Conservation (phyloP, 1,284 basidiomycete species). For the Grifola frondosa region DNA sequence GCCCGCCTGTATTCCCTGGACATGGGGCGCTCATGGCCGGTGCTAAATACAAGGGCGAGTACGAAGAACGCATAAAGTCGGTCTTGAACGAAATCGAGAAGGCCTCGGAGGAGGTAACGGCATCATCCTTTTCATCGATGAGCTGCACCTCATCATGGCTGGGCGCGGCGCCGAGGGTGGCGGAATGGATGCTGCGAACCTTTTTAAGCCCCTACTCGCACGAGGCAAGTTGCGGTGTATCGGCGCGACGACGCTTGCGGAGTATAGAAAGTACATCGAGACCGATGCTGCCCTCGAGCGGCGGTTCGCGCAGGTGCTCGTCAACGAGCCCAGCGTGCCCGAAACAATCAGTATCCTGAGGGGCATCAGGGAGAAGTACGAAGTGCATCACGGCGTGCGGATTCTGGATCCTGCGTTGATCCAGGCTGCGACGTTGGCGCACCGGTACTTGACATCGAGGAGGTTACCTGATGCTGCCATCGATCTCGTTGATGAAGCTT, state of each 20-base stretch:
- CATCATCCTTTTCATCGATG: slow-evolving; percentile 95
- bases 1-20: slow-evolving; percentile 86
- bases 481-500: slow-evolving; percentile 92
- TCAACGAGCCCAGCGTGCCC: slow-evolving; percentile 89
- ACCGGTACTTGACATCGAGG: slow-evolving; percentile 89
- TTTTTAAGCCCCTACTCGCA: slow-evolving; percentile 88
- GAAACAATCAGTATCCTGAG: slow-evolving; percentile 95
- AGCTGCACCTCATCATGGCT: slow-evolving; percentile 91
- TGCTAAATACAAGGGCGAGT: slow-evolving; percentile 96
- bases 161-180: slow-evolving; percentile 74
- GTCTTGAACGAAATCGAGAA: slow-evolving; percentile 95
- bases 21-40: slow-evolving; percentile 97
- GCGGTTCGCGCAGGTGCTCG: slow-evolving; percentile 91
- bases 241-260: slow-evolving; percentile 91
- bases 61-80: slow-evolving; percentile 94
- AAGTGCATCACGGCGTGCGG: slow-evolving; percentile 87
- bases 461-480: slow-evolving; percentile 90
- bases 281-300: slow-evolving; percentile 94
- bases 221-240: slow-evolving; percentile 90
- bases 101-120: slow-evolving; percentile 76
- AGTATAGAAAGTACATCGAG: slow-evolving; percentile 96
- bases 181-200: slow-evolving; percentile 85
- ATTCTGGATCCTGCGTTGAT: slow-evolving; percentile 92
- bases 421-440: slow-evolving; percentile 88
- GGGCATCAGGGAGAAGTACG: slow-evolving; percentile 82